Evolutionary conservation across 352 stramenopile genomes (phyloP).

Genomic region (Globisporangium recalcitrans): DNA sequence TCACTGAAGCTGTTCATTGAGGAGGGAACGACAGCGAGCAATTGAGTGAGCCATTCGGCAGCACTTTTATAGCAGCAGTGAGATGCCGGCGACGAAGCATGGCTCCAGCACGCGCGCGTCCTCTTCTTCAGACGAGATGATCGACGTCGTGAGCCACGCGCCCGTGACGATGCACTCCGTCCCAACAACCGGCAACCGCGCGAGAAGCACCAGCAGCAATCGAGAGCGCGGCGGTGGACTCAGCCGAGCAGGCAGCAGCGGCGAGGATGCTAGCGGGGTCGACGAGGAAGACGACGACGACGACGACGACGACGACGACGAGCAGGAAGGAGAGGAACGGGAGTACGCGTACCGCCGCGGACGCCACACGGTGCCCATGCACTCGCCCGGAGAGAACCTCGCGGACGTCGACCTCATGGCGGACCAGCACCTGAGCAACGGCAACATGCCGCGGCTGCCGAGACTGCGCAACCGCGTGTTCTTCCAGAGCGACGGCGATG

Average conservation of each 20-base stretch:
- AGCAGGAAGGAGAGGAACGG: conserved; percentile 12
- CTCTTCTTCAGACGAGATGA: conserved; percentile 23
- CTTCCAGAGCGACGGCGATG: conserved; percentile 39
- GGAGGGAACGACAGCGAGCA: not conserved
- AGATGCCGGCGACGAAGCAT: not conserved
- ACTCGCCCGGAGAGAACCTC: conserved; percentile 52
- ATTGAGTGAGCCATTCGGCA: not conserved
- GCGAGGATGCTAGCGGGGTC: conserved; percentile 13
- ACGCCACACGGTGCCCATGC: conserved; percentile 56
- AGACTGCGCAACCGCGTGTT: conserved; percentile 41
- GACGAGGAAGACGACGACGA: conserved; percentile 16
- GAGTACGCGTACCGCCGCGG: conserved; percentile 46
- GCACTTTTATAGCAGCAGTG: too few species aligned
- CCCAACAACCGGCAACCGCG: not conserved
- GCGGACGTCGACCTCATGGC: conserved; percentile 27
- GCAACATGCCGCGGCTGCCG: conserved; percentile 27
- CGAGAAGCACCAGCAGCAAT: not conserved
- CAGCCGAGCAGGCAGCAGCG: not conserved
- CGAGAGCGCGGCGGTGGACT: not conserved
- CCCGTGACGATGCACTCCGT: conserved; percentile 16
- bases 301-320: conserved; percentile 14
- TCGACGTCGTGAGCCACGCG: conserved; percentile 35
- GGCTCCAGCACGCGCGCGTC: not conserved
- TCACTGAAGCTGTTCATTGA: not conserved
- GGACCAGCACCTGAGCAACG: conserved; percentile 2